These are phyloP conservation scores for Botrytis porri DNA, from an alignment of 2,329 filamentous ascomycete genomes.

Conservation along the genomic window DNA sequence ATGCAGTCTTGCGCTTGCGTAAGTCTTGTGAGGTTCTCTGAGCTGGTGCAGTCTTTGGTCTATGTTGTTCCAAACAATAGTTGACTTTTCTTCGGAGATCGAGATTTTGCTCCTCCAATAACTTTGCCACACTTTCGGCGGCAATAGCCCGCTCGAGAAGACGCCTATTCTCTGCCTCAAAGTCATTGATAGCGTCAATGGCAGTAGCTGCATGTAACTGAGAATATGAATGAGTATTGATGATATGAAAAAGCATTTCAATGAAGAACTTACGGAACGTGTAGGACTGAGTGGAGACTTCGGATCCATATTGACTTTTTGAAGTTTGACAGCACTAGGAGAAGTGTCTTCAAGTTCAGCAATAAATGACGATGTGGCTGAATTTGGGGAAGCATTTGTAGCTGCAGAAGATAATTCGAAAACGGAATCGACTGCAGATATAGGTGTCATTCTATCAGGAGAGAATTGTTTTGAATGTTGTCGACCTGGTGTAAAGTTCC, in stretches of 20 bases:
- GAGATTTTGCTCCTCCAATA: slow-evolving; percentile 28
- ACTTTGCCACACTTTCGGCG: slow-evolving; percentile 32
- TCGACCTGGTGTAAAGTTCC: slow-evolving; percentile 25
- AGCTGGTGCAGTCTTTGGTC: slow-evolving; percentile 27
- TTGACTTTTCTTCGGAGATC: slow-evolving; percentile 28
- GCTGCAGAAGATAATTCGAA: slow-evolving; percentile 29
- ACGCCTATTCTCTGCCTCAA: slow-evolving; percentile 19
- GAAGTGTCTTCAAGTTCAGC: slow-evolving; percentile 35
- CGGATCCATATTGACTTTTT: neutral
- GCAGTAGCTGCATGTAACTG: slow-evolving; percentile 16
- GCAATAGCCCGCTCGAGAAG: slow-evolving; percentile 21
- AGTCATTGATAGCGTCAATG: slow-evolving; percentile 19
- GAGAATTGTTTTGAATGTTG: slow-evolving; percentile 26
- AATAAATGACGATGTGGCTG: slow-evolving; percentile 26
- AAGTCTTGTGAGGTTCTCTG: neutral
- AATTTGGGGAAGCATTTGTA: slow-evolving; percentile 23
- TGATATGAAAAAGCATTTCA: neutral
- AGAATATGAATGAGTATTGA: neutral
- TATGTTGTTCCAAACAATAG: slow-evolving; percentile 25
- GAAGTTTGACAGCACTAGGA: slow-evolving; percentile 11
- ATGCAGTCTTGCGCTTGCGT: slow-evolving; percentile 2
- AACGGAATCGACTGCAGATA: slow-evolving; percentile 31
- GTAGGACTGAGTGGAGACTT: slow-evolving; percentile 10
- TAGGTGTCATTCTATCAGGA: slow-evolving; percentile 24
- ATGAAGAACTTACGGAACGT: slow-evolving; percentile 13